Conservation (phyloP, 805 yeast genomes). For the Metschnikowia santaceciliae region DNA sequence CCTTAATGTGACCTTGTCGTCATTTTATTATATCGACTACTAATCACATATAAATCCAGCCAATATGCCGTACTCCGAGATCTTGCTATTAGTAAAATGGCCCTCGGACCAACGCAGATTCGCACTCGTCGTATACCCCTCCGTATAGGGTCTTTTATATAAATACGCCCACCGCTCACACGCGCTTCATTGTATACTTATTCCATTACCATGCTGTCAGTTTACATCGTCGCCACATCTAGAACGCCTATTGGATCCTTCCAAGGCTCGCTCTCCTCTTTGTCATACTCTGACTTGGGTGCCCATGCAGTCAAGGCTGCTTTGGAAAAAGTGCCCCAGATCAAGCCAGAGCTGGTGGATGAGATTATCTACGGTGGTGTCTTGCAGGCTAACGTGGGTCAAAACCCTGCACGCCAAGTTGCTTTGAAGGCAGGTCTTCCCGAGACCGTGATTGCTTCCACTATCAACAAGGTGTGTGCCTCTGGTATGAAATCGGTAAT, state of each 20-base stretch:
- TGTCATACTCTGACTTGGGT: constrained; percentile 82
- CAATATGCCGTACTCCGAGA: background rate
- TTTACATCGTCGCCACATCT: constrained; percentile 85
- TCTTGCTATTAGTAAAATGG: background rate
- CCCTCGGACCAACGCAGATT: constrained; percentile 2
- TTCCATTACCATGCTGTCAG: constrained; percentile 31
- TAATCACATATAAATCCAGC: background rate
- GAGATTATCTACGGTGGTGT: constrained; percentile 94
- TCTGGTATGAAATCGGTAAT: constrained; percentile 92
- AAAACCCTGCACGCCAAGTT: constrained; percentile 97
- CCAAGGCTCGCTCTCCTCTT: constrained; percentile 76
- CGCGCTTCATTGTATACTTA: background rate
- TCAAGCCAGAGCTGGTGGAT: constrained; percentile 74
- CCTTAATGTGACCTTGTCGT: background rate
- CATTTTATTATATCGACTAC: too few relatives aligned
- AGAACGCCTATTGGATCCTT: constrained; percentile 97
- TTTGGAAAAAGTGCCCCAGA: constrained; percentile 73
- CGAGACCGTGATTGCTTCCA: constrained; percentile 75
- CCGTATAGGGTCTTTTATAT: constrained; percentile 1
- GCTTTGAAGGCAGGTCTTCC: constrained; percentile 87
- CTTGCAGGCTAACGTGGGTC: constrained; percentile 89
- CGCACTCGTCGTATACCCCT: constrained; percentile 7
- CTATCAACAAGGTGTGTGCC: constrained; percentile 96
- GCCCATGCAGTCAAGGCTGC: constrained; percentile 90
- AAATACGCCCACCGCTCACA: background rate